Conservation (phyloP, 129 eudicot species). For the Centrapalus pauciflorus region DNA sequence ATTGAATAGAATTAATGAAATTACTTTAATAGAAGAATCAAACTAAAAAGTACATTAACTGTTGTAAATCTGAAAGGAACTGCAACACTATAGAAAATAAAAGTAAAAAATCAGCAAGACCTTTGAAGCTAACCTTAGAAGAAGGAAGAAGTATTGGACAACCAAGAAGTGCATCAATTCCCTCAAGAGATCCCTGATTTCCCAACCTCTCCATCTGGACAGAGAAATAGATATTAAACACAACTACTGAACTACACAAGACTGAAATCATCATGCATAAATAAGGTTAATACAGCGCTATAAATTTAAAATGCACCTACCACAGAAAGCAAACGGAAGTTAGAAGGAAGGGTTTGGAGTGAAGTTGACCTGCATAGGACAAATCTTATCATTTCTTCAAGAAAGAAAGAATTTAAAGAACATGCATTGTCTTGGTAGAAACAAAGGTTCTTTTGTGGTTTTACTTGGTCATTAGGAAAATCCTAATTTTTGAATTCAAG, state of each 20-base stretch:
- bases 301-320: slow-evolving; percentile 33
- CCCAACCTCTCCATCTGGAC: slow-evolving; percentile 64
- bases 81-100: neutral
- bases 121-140: slow-evolving; percentile 48
- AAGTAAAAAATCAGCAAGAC: neutral
- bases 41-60: neutral
- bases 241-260: no score
- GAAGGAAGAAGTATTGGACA: slow-evolving; percentile 88
- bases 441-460: neutral
- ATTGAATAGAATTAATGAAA: neutral
- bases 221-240: slow-evolving; percentile 15
- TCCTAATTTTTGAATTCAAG: neutral
- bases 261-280: slow-evolving; percentile 4
- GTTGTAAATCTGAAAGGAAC: neutral
- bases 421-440: neutral
- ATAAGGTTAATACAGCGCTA: neutral
- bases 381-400: slow-evolving; percentile 16
- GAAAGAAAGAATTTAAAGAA: neutral
- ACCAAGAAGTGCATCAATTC: slow-evolving; percentile 86
- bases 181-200: slow-evolving; percentile 78
- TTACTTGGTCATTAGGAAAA: neutral
- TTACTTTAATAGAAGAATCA: neutral
- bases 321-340: slow-evolving; percentile 58
- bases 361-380: slow-evolving; percentile 44
- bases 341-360: slow-evolving; percentile 70